These are phyloP conservation scores for Cryptococcus sp. DNA, from an alignment of 1,284 basidiomycete genomes.

Conservation along the genomic window DNA sequence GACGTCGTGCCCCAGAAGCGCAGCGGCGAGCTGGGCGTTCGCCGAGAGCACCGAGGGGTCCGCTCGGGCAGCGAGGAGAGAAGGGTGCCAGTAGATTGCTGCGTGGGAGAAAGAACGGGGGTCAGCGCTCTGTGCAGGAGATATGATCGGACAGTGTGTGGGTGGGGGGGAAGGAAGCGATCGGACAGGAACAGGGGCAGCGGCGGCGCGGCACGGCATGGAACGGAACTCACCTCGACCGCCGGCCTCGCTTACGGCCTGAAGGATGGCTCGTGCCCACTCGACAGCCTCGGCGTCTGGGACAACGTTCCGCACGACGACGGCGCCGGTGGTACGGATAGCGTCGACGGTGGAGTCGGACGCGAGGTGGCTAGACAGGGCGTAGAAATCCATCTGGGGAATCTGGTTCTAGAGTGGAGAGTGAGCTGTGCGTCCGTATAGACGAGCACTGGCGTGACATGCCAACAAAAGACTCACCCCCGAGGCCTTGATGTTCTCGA, in stretches of 20 bases:
- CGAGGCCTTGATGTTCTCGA: slow-evolving; percentile 14
- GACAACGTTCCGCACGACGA: slow-evolving; percentile 43
- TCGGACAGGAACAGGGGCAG: not conserved
- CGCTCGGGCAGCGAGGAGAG: slow-evolving; percentile 34
- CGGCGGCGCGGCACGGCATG: not conserved
- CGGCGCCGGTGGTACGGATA: slow-evolving; percentile 24
- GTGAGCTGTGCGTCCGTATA: not conserved
- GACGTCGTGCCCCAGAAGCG: slow-evolving; percentile 18
- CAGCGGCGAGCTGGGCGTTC: slow-evolving; percentile 24
- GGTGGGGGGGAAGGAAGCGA: slow-evolving; percentile 1
- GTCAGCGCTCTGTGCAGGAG: not conserved
- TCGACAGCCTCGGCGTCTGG: slow-evolving; percentile 34
- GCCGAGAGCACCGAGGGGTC: slow-evolving; percentile 37
- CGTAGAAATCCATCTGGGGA: slow-evolving; percentile 35
- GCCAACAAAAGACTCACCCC: slow-evolving; percentile 17
- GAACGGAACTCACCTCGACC: slow-evolving; percentile 23
- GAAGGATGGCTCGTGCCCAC: slow-evolving; percentile 29
- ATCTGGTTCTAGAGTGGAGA: slow-evolving; percentile 12
- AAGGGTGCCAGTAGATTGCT: slow-evolving; percentile 37
- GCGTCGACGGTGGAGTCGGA: slow-evolving; percentile 15
- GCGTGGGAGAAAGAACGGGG: not conserved
- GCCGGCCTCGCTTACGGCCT: slow-evolving; percentile 13
- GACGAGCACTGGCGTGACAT: not conserved
- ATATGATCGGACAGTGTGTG: not conserved
- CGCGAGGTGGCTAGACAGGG: slow-evolving; percentile 24